Conservation (phyloP, 371 early-diverging fungal genomes). For the Fennellomyces sp. region DNA sequence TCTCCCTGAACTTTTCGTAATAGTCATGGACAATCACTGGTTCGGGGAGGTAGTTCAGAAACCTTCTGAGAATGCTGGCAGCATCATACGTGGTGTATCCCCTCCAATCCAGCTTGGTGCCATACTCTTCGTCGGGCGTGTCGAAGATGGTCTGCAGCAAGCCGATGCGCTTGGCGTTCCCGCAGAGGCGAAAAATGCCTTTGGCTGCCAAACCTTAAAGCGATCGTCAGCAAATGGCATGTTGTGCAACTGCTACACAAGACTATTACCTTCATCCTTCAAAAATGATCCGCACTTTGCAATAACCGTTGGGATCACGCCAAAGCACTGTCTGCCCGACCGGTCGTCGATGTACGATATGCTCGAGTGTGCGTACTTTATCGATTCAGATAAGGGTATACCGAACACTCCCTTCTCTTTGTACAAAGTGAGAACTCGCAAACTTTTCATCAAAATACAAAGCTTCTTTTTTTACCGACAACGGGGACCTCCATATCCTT, state of each 20-base stretch:
- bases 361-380: constrained; percentile 26
- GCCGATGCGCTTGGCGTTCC: constrained; percentile 49
- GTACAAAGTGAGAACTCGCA: background rate
- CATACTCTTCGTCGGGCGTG: constrained; percentile 45
- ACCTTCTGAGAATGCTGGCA: constrained; percentile 56
- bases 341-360: constrained; percentile 33
- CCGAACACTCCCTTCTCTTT: constrained; percentile 34
- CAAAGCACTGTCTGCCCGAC: constrained; percentile 25
- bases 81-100: constrained; percentile 60
- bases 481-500: constrained; percentile 34
- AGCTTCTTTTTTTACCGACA: constrained; percentile 21
- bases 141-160: constrained; percentile 57
- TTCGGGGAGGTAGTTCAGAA: constrained; percentile 54
- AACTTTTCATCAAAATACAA: background rate
- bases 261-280: constrained; percentile 45
- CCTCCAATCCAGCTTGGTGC: constrained; percentile 51
- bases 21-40: constrained; percentile 53
- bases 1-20: constrained; percentile 49
- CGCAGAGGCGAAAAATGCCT: constrained; percentile 32
- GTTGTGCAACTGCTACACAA: background rate
- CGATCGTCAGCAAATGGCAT: too few species aligned
- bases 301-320: constrained; percentile 52
- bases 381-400: constrained; percentile 25
- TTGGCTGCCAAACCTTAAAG: too few species aligned
- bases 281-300: constrained; percentile 53